Evolutionary conservation across 2,329 filamentous ascomycete species (phyloP).

Genomic region (Talaromyces pinophilus): DNA sequence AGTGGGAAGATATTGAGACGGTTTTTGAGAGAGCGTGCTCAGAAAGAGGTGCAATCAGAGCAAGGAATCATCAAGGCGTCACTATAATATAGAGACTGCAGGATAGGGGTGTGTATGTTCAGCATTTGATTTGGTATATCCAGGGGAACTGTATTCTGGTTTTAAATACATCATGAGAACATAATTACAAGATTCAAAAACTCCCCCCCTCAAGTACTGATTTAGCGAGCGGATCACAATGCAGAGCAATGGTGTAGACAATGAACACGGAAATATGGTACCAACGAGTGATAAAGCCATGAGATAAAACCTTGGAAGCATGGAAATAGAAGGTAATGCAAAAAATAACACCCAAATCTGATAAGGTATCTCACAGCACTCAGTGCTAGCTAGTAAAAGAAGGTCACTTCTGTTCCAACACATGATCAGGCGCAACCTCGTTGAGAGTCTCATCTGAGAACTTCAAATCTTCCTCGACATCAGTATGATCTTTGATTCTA

Average conservation of each 20-base stretch:
- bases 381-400: too few species aligned
- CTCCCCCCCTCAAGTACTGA: background rate
- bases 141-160: background rate
- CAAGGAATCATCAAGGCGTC: conserved; percentile 11
- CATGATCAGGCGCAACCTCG: conserved; percentile 13
- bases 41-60: conserved; percentile 21
- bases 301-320: background rate
- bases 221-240: background rate
- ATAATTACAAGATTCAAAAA: conserved; percentile 2
- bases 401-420: conserved; percentile 7
- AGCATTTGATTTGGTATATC: background rate
- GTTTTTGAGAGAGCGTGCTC: conserved; percentile 57
- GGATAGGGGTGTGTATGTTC: background rate
- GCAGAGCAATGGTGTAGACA: background rate
- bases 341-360: background rate
- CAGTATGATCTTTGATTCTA: conserved; percentile 79
- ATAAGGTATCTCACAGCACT: too few species aligned
- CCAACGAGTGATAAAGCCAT: background rate
- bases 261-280: background rate
- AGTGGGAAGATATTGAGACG: conserved; percentile 62
- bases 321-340: background rate
- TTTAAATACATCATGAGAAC: conserved; percentile 5
- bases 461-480: conserved; percentile 76
- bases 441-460: conserved; percentile 79
- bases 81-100: background rate